Conservation (phyloP, 176 grass and related monocot genomes). For the Zizania latifolia region DNA sequence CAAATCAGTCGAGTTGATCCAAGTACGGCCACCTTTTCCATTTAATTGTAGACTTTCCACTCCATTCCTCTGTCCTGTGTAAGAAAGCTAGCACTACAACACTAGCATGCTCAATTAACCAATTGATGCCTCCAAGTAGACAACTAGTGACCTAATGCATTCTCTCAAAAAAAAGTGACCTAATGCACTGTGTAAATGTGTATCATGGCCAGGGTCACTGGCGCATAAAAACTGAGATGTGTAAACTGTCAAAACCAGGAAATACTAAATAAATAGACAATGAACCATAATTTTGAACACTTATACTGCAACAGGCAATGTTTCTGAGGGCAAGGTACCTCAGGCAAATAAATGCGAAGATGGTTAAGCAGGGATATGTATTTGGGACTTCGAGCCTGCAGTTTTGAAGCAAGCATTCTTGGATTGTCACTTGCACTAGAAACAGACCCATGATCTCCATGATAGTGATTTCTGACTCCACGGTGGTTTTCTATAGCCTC, state of each 20-base stretch:
- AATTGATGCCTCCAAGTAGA: background rate
- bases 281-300: conserved; percentile 1
- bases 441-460: conserved; percentile 73
- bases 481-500: conserved; percentile 84
- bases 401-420: conserved; percentile 83
- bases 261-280: conserved; percentile 2
- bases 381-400: conserved; percentile 89
- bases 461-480: conserved; percentile 83
- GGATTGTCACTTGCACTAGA: conserved; percentile 60
- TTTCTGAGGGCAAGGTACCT: conserved; percentile 55
- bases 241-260: conserved; percentile 4
- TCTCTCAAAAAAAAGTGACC: background rate
- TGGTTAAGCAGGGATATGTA: conserved; percentile 93
- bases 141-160: no score
- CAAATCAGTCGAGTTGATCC: background rate
- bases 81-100: background rate
- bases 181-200: conserved; percentile 9
- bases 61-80: background rate
- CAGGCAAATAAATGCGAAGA: conserved; percentile 93
- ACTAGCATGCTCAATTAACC: background rate
- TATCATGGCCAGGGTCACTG: background rate
- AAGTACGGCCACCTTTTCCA: background rate
- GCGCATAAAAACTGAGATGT: background rate
- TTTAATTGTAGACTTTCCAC: background rate
- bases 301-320: background rate